Base-by-base conservation (phyloP, 306 rosid species). In the Inga laurina region DNA sequence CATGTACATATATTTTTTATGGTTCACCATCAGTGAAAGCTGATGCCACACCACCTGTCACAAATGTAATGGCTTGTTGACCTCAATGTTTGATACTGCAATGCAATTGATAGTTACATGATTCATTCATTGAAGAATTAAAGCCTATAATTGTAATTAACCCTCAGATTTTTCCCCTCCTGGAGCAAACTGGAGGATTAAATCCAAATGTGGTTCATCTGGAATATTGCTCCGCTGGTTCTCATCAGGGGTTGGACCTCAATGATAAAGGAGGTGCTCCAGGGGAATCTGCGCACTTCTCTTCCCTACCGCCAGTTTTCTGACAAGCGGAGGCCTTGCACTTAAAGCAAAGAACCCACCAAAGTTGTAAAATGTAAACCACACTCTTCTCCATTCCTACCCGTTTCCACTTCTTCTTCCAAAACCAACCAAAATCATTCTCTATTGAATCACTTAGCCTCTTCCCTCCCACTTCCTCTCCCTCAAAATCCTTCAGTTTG, bases 281-380 rank as follows among this genome's bases (percentile, higher is more conserved):
- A 24, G 18, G 65, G 39, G 72, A 77, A 61, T 44, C 62, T 32
- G 10, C 5, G 64, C 22, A 24, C 56, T 41, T 61, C 32, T 14
- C 21, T 43, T 19, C 43, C 19, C 72, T n/a, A 59, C 78, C 66
- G 57, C 69, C 78, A 82, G 45, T 10, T 10, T 3, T 57, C 37
- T 82, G 81, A 76, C 82, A 82, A 77, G 69, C 15, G 85, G 78
- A 70, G 74, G 78, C 85, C 86, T 72, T 84, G 65, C 7, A 74
- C 72, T 78, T 48, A 43, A 84, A 82, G 86, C 79, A 84, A 84
- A 49, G 82, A 66, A 84, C 67, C 85, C 10, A 70, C 66, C 46
- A 8, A 64, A 64, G 69, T n/a, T 72, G 51, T 3, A 59, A 1
- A 59, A n/a, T 59, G 66, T 78, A 75, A 85, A 34, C 78, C 79